Base-by-base conservation (phyloP, 257 asterid species). In the Parsonsia alboflavescens region DNA sequence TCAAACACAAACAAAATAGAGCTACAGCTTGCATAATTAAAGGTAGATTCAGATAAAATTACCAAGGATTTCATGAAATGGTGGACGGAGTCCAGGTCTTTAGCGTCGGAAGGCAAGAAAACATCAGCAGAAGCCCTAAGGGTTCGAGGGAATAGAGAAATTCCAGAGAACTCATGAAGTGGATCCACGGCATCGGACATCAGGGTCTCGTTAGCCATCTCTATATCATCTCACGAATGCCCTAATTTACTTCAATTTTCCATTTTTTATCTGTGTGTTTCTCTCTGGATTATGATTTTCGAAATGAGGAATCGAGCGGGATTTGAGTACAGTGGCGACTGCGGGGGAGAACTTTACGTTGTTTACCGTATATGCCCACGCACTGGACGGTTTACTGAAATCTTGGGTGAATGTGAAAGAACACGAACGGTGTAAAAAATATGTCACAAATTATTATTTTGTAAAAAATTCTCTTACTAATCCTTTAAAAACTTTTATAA, bases 11-110 rank as follows among this genome's bases (percentile, higher is more conserved):
- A 80, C 63, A 28, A 21, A 41, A 36, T n/a, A 50, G 59, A 81
- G 80, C 77, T 76, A 26, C 6, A 28, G 1, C 56, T 45, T 59
- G 44, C 4, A 62, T 5, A 68, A 22, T 33, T 41, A 50, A 78
- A 10, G 24, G 71, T 75, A 41, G 26, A 15, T 68, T 39, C 8
- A 5, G 65, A 21, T 17, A 6, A 48, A 17, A 52, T 6, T 86
- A 89, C 96, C 95, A 80, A 44, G 33, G 87, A 83, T 81, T 89
- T 87, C 89, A 89, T 84, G 73, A 88, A 81, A 70, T 76, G 77
- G 74, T 88, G 88, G 73, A 89, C 26, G 19, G 89, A 85, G 72
- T 88, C 85, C 39, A 86, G 90, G 84, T 89, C 85, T 54, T 73
- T 81, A 54, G 78, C 64, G 50, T 75, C 78, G 58, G 72, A 26